A percentile compares a stretch with the other conserved stretches of the same genome.
Evolutionary conservation across 140 eudicot genomes (phyloP).

Genomic region (Cichorium intybus): DNA sequence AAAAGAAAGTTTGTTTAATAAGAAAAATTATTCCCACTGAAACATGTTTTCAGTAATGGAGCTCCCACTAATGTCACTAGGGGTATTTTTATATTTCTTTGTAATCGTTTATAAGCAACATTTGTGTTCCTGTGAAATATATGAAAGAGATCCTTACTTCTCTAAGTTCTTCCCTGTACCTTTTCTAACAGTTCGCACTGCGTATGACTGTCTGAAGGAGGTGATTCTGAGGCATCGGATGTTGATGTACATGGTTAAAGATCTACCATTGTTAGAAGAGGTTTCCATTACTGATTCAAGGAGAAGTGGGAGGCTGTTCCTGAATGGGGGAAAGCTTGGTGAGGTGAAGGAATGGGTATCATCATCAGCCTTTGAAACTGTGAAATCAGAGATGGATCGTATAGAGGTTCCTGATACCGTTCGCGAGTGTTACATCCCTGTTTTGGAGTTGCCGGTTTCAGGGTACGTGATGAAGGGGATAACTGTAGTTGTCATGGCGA

Average conservation of each 20-base stretch:
- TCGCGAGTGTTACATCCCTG: not conserved
- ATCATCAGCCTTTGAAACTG: not conserved
- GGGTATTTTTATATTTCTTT: too few species aligned
- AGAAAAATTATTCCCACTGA: too few species aligned
- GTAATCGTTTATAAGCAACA: too few species aligned
- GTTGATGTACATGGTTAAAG: constrained; percentile 16
- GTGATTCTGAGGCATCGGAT: constrained; percentile 25
- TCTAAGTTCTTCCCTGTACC: too few species aligned
- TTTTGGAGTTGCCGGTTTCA: not conserved
- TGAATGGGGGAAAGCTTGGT: too few species aligned
- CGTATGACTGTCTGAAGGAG: constrained; percentile 32
- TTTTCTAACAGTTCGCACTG: too few species aligned
- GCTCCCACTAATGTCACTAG: too few species aligned
- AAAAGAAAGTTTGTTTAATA: too few species aligned
- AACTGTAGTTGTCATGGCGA: not conserved
- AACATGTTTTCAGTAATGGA: too few species aligned
- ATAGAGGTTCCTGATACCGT: not conserved
- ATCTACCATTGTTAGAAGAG: constrained; percentile 19
- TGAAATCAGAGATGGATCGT: constrained; percentile 2
- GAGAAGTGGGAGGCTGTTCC: constrained; percentile 30
- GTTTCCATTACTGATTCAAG: constrained; percentile 28
- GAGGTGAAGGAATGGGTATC: constrained; percentile 14
- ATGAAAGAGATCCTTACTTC: too few species aligned
- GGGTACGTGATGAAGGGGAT: not conserved
- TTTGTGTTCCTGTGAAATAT: too few species aligned